Percentiles rank a stretch among this genome's conserved stretches.
These are phyloP conservation scores for Penicillium crustosum DNA, from an alignment of 2,329 filamentous ascomycete genomes.

Conservation along the genomic window DNA sequence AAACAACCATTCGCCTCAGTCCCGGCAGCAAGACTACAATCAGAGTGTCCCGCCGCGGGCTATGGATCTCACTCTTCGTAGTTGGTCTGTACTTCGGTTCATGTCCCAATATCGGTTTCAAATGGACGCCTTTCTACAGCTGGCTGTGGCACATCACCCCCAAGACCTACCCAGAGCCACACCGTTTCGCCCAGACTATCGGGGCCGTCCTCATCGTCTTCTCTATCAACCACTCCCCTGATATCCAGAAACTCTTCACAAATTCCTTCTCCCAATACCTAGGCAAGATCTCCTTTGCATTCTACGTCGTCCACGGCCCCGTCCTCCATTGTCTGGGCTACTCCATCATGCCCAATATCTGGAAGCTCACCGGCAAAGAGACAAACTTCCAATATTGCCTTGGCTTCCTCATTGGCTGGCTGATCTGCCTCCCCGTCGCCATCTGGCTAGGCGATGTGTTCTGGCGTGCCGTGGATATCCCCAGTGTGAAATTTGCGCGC, in stretches of 20 bases:
- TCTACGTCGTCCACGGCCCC: constrained; percentile 51
- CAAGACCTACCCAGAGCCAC: constrained; percentile 42
- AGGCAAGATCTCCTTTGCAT: constrained; percentile 49
- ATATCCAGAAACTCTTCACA: constrained; percentile 45
- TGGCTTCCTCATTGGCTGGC: constrained; percentile 43
- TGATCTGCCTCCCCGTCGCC: constrained; percentile 41
- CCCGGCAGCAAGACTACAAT: constrained; percentile 17
- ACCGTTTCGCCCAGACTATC: constrained; percentile 47
- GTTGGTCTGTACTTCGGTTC: constrained; percentile 46
- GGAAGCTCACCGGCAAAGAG: constrained; percentile 42
- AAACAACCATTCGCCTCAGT: constrained; percentile 20
- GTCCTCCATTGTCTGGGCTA: constrained; percentile 47
- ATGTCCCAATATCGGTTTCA: constrained; percentile 41
- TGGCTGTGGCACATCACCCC: constrained; percentile 43
- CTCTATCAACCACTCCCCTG: constrained; percentile 42
- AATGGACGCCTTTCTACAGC: constrained; percentile 45
- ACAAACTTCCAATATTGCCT: constrained; percentile 41
- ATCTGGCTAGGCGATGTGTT: constrained; percentile 61
- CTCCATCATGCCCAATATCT: constrained; percentile 45
- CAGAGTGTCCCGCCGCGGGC: constrained; percentile 29
- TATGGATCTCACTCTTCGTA: constrained; percentile 42
- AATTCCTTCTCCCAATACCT: constrained; percentile 46
- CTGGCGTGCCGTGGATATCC: constrained; percentile 57
- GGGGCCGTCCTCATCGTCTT: constrained; percentile 46
- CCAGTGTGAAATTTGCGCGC: constrained; percentile 51